Evolutionary conservation across 2,329 filamentous ascomycete species (phyloP).

Genomic region (Aspergillus fumigatiaffinis): DNA sequence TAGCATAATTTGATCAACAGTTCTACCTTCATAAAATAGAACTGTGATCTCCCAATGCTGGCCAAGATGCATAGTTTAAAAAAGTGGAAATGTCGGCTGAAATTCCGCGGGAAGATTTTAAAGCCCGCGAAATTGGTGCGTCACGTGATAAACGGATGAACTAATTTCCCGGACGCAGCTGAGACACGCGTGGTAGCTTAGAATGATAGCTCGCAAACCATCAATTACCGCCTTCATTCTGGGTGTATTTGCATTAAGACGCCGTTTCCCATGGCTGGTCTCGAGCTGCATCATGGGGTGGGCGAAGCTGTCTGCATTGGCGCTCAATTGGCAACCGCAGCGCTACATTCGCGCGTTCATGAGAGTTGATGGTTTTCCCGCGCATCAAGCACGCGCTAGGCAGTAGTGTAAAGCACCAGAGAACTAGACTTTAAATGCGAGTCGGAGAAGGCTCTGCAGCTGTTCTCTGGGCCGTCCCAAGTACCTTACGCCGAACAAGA

Average conservation of each 20-base stretch:
- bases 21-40: not conserved
- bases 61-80: not conserved
- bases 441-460: not conserved
- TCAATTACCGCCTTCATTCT: not conserved
- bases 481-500: not conserved
- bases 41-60: not conserved
- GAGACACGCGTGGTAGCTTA: not conserved
- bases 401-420: not conserved
- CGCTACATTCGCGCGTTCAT: not conserved
- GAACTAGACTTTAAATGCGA: not conserved
- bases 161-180: conserved; percentile 3
- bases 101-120: conserved; percentile 16
- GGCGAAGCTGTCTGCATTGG: not conserved
- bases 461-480: not conserved
- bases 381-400: not conserved
- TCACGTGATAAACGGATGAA: conserved; percentile 22
- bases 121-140: conserved; percentile 16
- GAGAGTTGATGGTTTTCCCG: not conserved
- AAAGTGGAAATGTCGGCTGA: conserved; percentile 1
- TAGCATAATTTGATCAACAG: not conserved
- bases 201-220: not conserved
- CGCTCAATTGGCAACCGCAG: not conserved
- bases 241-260: not conserved
- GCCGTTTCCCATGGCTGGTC: not conserved
- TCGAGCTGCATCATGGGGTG: not conserved